phyloP scores from a whole-genome alignment of 2,329 filamentous ascomycete species.

The Cladosporium sp. region DNA sequence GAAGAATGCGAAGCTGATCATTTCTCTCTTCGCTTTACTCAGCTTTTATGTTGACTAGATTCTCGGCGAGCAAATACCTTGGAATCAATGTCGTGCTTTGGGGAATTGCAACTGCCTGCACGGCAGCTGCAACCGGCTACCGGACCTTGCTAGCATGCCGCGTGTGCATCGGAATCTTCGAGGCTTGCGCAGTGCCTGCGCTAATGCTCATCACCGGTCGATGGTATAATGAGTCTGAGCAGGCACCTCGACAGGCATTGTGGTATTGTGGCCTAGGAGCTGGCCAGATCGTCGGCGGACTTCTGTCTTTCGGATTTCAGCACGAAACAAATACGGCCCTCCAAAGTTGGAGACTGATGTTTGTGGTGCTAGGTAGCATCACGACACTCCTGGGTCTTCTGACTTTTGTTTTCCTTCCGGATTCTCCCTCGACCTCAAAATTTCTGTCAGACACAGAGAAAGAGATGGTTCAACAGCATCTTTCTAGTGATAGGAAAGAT shows the following conservation, averaged over 20 bases:
- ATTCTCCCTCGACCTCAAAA: slow-evolving; percentile 63
- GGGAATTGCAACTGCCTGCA: slow-evolving; percentile 56
- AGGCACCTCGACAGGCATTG: slow-evolving; percentile 16
- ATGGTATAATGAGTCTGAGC: slow-evolving; percentile 65
- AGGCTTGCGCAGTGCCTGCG: slow-evolving; percentile 62
- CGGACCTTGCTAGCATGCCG: slow-evolving; percentile 54
- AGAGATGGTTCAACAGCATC: slow-evolving; percentile 44
- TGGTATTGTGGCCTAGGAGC: slow-evolving; percentile 69
- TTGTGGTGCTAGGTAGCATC: slow-evolving; percentile 18
- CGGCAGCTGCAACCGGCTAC: slow-evolving; percentile 58
- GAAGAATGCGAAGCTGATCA: too few species aligned
- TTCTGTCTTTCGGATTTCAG: slow-evolving; percentile 53
- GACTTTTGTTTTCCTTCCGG: slow-evolving; percentile 29
- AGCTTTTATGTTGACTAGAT: slow-evolving; percentile 52
- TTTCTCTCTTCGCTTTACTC: slow-evolving; percentile 26
- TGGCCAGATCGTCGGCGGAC: slow-evolving; percentile 66
- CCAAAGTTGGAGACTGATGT: slow-evolving; percentile 23
- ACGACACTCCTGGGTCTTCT: slow-evolving; percentile 18
- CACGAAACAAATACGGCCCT: slow-evolving; percentile 21
- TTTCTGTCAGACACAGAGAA: slow-evolving; percentile 56
- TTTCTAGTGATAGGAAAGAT: slow-evolving; percentile 40
- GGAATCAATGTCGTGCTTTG: slow-evolving; percentile 59
- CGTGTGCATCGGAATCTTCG: slow-evolving; percentile 64
- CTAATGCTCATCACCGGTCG: slow-evolving; percentile 63
- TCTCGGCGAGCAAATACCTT: slow-evolving; percentile 58